Evolutionary conservation across 2,329 filamentous ascomycete genomes (phyloP), one percentile per base, ranked within the genome.

Genomic region (Domatiomyces catenatus): DNA sequence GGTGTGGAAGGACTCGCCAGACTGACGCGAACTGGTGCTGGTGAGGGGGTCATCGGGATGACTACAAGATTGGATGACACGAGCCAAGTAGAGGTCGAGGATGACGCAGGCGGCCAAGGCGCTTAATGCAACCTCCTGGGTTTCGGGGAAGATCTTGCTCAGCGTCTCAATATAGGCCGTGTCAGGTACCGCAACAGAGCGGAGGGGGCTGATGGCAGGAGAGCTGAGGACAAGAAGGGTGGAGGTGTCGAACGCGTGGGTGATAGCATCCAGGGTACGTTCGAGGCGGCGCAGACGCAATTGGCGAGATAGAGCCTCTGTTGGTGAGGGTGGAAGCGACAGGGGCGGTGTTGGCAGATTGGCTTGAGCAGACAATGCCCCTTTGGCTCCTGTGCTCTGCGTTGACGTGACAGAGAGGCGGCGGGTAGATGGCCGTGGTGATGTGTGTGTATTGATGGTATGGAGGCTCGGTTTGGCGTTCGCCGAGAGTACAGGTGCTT

Each of bases 401-500:
- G 53, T 32, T 19, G 50, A 52, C 26, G 39, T 20, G 36, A 53
- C 47, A 10, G 53, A 32, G 26, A 53, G 43, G 20, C 48, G 52
- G 5, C 24, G 20, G 15, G 39, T 17, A 6, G 28, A 42, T 46
- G 45, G 43, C 19, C 18, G 42, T 7, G 48, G 32, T 5, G 15
- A 15, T 5, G 32, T 4, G 12, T 15, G 12, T 12, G 32, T 15
- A 12, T 39, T 4, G 12, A 39, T 15, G 2, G 15, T 43, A 19
- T 24, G n/a, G n/a, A 12, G 20, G 5, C 36, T 48, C 10, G 57
- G 57, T n/a, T 52, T 58, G 42, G 56, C 54, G 39, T 56, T 54
- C 3, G 57, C 54, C 48, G 56, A 58, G 52, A 58, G 58, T 22
- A 52, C 50, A 8, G 57, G 58, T 8, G 58, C 44, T 43, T 59